Percentiles rank a stretch among this genome's conserved stretches.
Evolutionary conservation across 805 yeast genomes (phyloP).

Genomic region (Candida oleophila): DNA sequence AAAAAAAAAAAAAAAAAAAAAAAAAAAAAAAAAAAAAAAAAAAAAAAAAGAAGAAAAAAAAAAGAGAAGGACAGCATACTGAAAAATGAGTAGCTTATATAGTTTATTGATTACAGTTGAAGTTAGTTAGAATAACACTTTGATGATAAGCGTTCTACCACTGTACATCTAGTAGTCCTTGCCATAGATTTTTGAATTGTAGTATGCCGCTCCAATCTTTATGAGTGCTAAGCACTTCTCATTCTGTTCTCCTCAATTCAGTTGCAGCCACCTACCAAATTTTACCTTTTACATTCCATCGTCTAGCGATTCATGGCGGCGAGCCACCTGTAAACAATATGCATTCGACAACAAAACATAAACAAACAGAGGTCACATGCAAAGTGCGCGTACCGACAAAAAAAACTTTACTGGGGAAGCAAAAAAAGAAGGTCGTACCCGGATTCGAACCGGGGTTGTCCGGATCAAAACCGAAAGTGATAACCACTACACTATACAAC

Average conservation of each 20-base stretch:
- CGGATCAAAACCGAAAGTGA: constrained; percentile 82
- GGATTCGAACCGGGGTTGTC: constrained; percentile 84
- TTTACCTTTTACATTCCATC: neutral
- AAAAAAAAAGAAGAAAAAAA: neutral
- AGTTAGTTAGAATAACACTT: no score
- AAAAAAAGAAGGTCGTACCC: constrained; percentile 60
- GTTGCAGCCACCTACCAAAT: neutral
- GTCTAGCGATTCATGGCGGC: constrained; percentile 2
- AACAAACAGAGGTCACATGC: neutral
- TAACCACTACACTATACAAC: constrained; percentile 75
- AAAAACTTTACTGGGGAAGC: neutral
- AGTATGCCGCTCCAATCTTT: no score
- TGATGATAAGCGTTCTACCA: no score
- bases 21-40: neutral
- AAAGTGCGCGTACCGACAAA: no score
- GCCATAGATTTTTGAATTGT: no score
- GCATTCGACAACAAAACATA: neutral
- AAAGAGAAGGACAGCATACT: no score
- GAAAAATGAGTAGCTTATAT: no score
- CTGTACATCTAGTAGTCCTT: no score
- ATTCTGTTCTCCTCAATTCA: neutral
- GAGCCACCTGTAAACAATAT: constrained; percentile 1
- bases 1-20: neutral
- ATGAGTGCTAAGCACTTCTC: no score
- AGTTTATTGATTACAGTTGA: no score